Conservation (phyloP, 352 stramenopile species). For the Pythium brassicae region DNA sequence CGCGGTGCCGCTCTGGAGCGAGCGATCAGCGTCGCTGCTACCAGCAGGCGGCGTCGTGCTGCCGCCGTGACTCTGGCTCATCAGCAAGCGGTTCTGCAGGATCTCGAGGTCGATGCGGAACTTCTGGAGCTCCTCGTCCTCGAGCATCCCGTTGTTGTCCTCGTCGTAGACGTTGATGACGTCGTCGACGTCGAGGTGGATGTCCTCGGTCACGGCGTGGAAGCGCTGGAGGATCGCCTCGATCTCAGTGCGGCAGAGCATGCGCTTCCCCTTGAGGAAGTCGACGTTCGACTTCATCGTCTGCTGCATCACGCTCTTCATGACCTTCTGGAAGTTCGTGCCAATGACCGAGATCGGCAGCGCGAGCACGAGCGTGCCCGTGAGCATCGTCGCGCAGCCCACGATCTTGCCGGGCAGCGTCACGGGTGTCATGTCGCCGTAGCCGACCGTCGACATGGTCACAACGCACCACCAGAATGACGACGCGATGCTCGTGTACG, state of each 20-base stretch:
- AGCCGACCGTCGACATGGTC: constrained; percentile 90
- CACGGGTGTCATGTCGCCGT: constrained; percentile 83
- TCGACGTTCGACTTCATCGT: constrained; percentile 80
- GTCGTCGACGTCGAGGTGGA: constrained; percentile 72
- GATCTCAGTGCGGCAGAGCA: constrained; percentile 71
- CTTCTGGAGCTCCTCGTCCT: constrained; percentile 67
- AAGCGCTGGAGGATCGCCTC: constrained; percentile 65
- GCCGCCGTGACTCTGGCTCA: constrained; percentile 18
- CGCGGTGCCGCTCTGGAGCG: not conserved
- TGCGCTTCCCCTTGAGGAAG: constrained; percentile 65
- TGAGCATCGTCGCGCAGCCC: constrained; percentile 65
- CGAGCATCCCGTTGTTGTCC: constrained; percentile 71
- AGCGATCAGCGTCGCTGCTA: not conserved
- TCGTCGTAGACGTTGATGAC: constrained; percentile 79
- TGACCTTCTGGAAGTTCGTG: constrained; percentile 82
- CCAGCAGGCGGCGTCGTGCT: not conserved
- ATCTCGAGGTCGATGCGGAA: constrained; percentile 70
- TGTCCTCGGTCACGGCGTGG: constrained; percentile 67
- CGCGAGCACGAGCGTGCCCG: constrained; percentile 84
- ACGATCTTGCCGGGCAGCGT: constrained; percentile 70
- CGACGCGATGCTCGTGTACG: constrained; percentile 74
- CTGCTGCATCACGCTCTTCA: constrained; percentile 75
- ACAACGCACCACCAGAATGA: constrained; percentile 90
- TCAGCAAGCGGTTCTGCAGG: constrained; percentile 62
- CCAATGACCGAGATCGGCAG: constrained; percentile 89